Evolutionary conservation across 2,329 filamentous ascomycete species (phyloP), one percentile per base, ranked within the genome.

Genomic region (Graphium sp.): DNA sequence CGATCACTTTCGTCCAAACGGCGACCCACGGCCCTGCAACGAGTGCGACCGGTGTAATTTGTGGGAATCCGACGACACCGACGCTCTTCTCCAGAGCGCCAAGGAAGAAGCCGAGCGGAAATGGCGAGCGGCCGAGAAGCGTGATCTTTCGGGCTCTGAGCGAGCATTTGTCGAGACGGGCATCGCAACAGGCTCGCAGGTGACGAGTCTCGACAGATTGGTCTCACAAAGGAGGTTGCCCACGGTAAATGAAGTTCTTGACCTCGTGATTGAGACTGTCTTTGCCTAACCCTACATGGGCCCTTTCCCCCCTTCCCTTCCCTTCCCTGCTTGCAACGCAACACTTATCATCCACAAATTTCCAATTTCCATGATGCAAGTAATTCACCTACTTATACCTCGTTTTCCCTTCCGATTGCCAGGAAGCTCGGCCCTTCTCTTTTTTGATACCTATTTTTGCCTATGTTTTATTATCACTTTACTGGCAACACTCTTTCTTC

Each of bases 1-100:
- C 48, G 80, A 93, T 47, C 89, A 95, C 52, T 95, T 95, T 49
- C 68, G 89, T 7, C 76, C 81, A 7, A 67, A 79, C 35, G 81
- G 78, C 0, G 83, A 85, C 27, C 58, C 62, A 13, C 66, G 68
- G 10, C 59, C 62, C 10, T 98, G 89, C 48, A 61, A 50, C 2
- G 73, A 91, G 48, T 95, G 89, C 53, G 74, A 75, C 23, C 73
- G 71, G 41, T 87, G 80, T 51, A 83, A 84, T 44, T 60, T 87
- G 8, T 79, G 75, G 55, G 78, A 85, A 52, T 66, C 74, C 31
- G 80, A 85, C 46, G 71, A 84, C 40, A 67, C 63, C 33, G 78
- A 83, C 34, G 56, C 60, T 19, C 70, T 82, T 13, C 62, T 84
- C 19, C 62, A 62, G 27, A 62, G 68, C 33, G 80, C 81, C 0